Base-by-base conservation (phyloP, 2,329 filamentous ascomycete species). In the Xylariaceae sp. region DNA sequence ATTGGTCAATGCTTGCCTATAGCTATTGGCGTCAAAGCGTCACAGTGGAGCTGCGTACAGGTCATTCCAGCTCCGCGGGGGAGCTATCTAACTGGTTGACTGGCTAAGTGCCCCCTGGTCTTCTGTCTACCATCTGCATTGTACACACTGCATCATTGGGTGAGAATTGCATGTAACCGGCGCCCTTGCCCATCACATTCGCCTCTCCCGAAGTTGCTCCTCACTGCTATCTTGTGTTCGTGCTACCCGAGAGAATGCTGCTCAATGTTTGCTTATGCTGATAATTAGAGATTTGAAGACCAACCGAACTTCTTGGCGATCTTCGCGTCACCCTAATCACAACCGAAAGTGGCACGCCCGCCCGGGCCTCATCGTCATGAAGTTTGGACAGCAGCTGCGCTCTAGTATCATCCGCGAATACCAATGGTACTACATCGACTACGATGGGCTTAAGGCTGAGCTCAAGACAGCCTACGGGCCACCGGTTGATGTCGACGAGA, bases 351-450 rank as follows among this genome's bases (percentile, higher is more conserved):
- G 64, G 65, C 64, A 57, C 56, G 62, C 78, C 62, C 71, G 72
- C 29, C 83, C 82, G 40, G 82, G 83, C 58, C 73, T 80, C 63
- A 73, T 86, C 77, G 79, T 84, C 79, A 88, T 88, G 86, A 88
- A 88, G 83, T 99, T 98, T 82, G 95, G 95, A 74, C 91, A 97
- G 78, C 93, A 99, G 83, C 87, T 99, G 71, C 92, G 92, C 64
- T 94, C 92, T 70, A 97, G 93, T 73, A 85, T 96, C 72, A 96
- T 98, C 77, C 92, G 91, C 81, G 93, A 98, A 78, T 99, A 96
- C 79, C 88, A 93, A 75, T 96, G 93, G 88, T 92, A 96, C 81
- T 99, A 99, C 79, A 97, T 99, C 77, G 90, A 92, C 78, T 99
- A 99, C 79, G 93, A 97, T 74, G 91, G 89, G 64, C 85, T 99